Evolutionary conservation across 2,329 filamentous ascomycete genomes (phyloP).

Genomic region (Cercospora brassicicola): DNA sequence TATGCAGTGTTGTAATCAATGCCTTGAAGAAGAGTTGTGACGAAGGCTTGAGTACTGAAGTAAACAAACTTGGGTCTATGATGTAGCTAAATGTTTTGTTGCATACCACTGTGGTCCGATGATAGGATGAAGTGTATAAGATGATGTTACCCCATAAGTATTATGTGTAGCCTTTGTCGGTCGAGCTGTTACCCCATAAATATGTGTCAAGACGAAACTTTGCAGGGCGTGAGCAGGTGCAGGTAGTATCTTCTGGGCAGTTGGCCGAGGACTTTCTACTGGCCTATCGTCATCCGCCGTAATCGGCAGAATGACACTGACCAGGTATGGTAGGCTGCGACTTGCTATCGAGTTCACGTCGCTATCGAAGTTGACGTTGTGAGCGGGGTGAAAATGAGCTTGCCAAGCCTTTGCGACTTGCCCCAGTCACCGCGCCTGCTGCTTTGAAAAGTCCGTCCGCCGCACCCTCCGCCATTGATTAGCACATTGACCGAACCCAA

Average conservation of each 20-base stretch:
- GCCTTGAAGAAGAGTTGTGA: background rate
- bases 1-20: background rate
- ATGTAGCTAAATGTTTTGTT: background rate
- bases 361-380: background rate
- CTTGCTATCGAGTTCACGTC: background rate
- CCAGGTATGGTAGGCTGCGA: background rate
- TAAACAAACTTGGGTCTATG: background rate
- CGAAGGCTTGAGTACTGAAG: background rate
- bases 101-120: background rate
- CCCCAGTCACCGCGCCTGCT: background rate
- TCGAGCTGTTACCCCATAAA: conserved; percentile 9
- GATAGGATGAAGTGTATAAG: background rate
- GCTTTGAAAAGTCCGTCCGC: conserved; percentile 1
- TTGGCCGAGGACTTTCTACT: background rate
- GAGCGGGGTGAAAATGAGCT: background rate
- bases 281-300: background rate
- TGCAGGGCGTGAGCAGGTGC: background rate
- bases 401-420: background rate
- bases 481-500: background rate
- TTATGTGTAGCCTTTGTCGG: background rate
- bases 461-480: background rate
- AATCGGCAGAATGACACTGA: background rate
- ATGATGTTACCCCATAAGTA: conserved; percentile 14
- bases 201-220: conserved; percentile 1
- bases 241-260: background rate